These are phyloP conservation scores for Xylaria intraflava DNA, from an alignment of 495 filamentous ascomycete species.

Conservation along the genomic window DNA sequence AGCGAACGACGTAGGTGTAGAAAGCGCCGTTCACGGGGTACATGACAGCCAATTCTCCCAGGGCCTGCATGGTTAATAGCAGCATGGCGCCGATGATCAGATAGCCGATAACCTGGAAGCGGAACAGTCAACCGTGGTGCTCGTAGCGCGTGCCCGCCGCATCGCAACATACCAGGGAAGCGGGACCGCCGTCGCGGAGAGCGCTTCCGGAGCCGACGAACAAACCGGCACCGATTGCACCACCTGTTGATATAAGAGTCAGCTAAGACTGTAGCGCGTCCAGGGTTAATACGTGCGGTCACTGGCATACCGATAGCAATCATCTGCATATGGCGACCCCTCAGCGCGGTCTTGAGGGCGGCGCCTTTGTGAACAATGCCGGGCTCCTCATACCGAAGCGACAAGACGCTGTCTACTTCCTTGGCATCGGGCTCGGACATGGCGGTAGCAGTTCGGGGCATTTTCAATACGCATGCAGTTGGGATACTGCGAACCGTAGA, in stretches of 20 bases:
- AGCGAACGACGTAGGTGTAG: constrained; percentile 57
- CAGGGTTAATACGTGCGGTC: not conserved
- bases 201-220: constrained; percentile 50
- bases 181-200: constrained; percentile 48
- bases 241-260: constrained; percentile 27
- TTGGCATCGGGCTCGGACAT: constrained; percentile 13
- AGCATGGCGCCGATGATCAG: constrained; percentile 41
- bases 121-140: not conserved
- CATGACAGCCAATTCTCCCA: constrained; percentile 62
- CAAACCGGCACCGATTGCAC: constrained; percentile 52
- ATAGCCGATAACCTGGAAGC: constrained; percentile 45
- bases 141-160: not conserved
- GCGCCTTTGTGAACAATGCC: constrained; percentile 20
- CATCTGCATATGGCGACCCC: constrained; percentile 63
- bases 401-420: constrained; percentile 7
- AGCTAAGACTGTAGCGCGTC: constrained; percentile 1
- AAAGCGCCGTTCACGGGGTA: constrained; percentile 57
- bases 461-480: not conserved
- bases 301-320: constrained; percentile 58
- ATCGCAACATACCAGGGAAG: constrained; percentile 35
- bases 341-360: constrained; percentile 27
- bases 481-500: too few relatives aligned
- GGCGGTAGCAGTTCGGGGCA: not conserved
- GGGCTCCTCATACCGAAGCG: constrained; percentile 22
- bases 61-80: constrained; percentile 47